phyloP scores from a whole-genome alignment of 2,329 filamentous ascomycete genomes.

The Bipolaris zeicola region DNA sequence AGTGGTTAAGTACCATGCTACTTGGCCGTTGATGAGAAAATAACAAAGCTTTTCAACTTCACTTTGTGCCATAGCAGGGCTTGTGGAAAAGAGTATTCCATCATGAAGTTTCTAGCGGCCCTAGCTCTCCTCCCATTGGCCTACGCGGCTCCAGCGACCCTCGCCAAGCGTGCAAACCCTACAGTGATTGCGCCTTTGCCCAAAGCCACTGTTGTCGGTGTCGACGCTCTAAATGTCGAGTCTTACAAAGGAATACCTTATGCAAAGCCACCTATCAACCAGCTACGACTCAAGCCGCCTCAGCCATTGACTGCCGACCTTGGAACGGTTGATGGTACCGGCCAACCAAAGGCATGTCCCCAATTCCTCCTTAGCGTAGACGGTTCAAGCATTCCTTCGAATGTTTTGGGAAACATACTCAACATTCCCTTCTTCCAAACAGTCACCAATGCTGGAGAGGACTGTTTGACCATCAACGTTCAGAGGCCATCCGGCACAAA shows the following conservation, averaged over 20 bases:
- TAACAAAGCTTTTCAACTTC: background rate
- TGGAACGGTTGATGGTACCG: constrained; percentile 67
- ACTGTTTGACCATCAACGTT: constrained; percentile 53
- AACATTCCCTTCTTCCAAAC: constrained; percentile 50
- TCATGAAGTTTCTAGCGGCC: constrained; percentile 36
- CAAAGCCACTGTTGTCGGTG: constrained; percentile 62
- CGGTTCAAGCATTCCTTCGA: constrained; percentile 37
- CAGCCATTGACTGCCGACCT: constrained; percentile 62
- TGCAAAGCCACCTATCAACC: constrained; percentile 70
- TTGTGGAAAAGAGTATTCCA: constrained; percentile 6
- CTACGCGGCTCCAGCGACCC: constrained; percentile 40
- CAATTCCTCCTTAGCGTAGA: constrained; percentile 69
- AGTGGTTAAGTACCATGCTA: constrained; percentile 13
- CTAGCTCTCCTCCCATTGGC: constrained; percentile 37
- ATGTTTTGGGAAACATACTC: constrained; percentile 47
- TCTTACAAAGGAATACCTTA: constrained; percentile 77
- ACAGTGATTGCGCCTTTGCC: constrained; percentile 60
- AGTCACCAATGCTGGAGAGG: constrained; percentile 47
- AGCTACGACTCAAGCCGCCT: constrained; percentile 72
- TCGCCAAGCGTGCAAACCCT: constrained; percentile 56
- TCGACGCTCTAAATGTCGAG: constrained; percentile 59
- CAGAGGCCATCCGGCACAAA: constrained; percentile 49
- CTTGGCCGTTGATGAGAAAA: constrained; percentile 4
- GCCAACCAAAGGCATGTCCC: constrained; percentile 67
- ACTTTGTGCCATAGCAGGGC: background rate